Percentiles rank a stretch among this genome's conserved stretches.
Conservation (phyloP, 2,329 filamentous ascomycete species). For the Blastomyces silverae region DNA sequence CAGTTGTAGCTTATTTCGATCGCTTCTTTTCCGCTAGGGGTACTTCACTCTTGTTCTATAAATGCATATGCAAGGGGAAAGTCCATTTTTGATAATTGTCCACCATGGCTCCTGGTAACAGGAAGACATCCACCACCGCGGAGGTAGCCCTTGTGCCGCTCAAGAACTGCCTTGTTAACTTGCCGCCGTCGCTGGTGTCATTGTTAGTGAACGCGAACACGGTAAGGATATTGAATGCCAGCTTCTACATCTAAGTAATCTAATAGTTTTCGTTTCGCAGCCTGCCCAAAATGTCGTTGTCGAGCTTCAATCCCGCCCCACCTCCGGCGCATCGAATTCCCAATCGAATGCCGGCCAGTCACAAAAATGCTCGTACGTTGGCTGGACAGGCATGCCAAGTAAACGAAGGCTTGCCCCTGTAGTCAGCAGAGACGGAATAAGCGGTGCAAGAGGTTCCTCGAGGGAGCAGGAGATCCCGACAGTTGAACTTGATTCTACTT, state of each 20-base stretch:
- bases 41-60: not conserved
- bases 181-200: constrained; percentile 76
- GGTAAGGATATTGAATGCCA: constrained; percentile 48
- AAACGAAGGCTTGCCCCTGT: constrained; percentile 70
- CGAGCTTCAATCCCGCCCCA: constrained; percentile 70
- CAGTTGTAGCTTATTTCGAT: not conserved
- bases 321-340: constrained; percentile 45
- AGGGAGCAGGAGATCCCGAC: constrained; percentile 69
- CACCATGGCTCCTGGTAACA: constrained; percentile 37
- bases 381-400: constrained; percentile 98
- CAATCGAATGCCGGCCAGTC: constrained; percentile 43
- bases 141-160: constrained; percentile 81
- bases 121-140: constrained; percentile 58
- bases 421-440: constrained; percentile 66
- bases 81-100: constrained; percentile 18
- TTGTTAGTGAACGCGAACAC: constrained; percentile 85
- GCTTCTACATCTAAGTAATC: not conserved
- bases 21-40: not conserved
- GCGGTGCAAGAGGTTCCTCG: constrained; percentile 49
- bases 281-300: constrained; percentile 93
- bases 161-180: constrained; percentile 91
- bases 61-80: constrained; percentile 15
- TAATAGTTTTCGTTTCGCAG: constrained; percentile 41
- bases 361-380: constrained; percentile 71
- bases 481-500: constrained; percentile 81